These are phyloP conservation scores for Bipolaris gigantea DNA, from an alignment of 2,329 filamentous ascomycete genomes.

Conservation along the genomic window DNA sequence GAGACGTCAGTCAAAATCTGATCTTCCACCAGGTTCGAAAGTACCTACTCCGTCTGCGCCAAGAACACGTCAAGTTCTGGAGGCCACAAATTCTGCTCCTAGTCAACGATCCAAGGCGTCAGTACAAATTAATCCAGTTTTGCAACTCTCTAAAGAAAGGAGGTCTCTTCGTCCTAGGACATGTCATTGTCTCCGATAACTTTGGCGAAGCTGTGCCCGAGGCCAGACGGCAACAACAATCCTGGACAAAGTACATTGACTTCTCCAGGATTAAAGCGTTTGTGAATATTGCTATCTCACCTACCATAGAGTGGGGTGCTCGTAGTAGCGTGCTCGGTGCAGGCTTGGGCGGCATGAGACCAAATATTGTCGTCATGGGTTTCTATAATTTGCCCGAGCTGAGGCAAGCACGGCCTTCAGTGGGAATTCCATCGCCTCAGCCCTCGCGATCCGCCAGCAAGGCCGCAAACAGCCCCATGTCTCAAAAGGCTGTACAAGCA, in stretches of 20 bases:
- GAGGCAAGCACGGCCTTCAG: slow-evolving; percentile 60
- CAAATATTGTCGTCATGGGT: slow-evolving; percentile 81
- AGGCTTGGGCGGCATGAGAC: slow-evolving; percentile 83
- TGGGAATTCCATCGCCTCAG: slow-evolving; percentile 58
- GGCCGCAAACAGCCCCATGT: slow-evolving; percentile 27
- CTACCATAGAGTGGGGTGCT: slow-evolving; percentile 80
- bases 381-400: slow-evolving; percentile 81
- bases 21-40: slow-evolving; percentile 90
- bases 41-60: slow-evolving; percentile 78
- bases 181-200: slow-evolving; percentile 84
- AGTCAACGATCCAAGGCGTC: slow-evolving; percentile 78
- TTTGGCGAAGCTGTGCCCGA: slow-evolving; percentile 79
- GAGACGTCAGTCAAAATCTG: slow-evolving; percentile 84
- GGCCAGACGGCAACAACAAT: slow-evolving; percentile 75
- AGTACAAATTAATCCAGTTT: slow-evolving; percentile 84
- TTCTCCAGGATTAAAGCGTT: slow-evolving; percentile 87
- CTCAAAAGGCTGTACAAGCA: slow-evolving; percentile 40
- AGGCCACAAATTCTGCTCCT: slow-evolving; percentile 83
- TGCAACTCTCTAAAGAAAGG: slow-evolving; percentile 92
- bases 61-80: slow-evolving; percentile 94
- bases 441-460: slow-evolving; percentile 41
- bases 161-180: slow-evolving; percentile 79
- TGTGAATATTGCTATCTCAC: slow-evolving; percentile 82
- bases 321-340: slow-evolving; percentile 80
- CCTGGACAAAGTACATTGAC: slow-evolving; percentile 87